Percentiles rank a stretch among this genome's conserved stretches.
phyloP scores from a whole-genome alignment of 1,139 yeast genomes.

The Pichia sp. region DNA sequence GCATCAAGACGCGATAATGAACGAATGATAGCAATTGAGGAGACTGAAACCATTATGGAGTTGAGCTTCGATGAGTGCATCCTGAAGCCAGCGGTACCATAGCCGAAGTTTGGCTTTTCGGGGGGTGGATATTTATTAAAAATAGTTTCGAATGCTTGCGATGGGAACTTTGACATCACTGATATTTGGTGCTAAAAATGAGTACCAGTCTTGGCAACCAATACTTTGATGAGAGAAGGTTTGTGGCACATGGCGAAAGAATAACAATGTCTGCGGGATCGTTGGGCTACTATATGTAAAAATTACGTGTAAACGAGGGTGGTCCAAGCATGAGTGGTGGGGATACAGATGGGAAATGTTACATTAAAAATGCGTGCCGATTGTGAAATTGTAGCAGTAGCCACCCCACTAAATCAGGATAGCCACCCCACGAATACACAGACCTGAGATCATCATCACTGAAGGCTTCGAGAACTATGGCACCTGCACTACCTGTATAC shows the following conservation, averaged over 20 bases:
- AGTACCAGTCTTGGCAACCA: background rate
- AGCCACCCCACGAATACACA: too few relatives aligned
- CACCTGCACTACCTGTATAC: constrained; percentile 34
- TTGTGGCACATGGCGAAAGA: background rate
- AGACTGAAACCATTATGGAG: constrained; percentile 81
- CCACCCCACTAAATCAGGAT: too few relatives aligned
- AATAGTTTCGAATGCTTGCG: constrained; percentile 37
- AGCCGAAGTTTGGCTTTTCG: constrained; percentile 46
- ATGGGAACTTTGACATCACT: constrained; percentile 12
- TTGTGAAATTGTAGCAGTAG: too few relatives aligned
- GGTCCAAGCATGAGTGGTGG: background rate
- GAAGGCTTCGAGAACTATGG: too few relatives aligned
- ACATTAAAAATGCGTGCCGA: background rate
- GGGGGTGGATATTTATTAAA: constrained; percentile 43
- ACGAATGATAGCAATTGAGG: constrained; percentile 76
- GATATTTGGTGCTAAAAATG: background rate
- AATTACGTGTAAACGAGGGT: background rate
- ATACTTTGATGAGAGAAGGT: constrained; percentile 31
- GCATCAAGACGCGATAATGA: constrained; percentile 62
- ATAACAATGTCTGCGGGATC: background rate
- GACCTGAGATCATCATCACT: too few relatives aligned
- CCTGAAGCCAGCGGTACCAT: constrained; percentile 98
- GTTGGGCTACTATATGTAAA: background rate
- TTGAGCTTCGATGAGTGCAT: constrained; percentile 68
- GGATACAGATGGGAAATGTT: background rate